Conservation (phyloP, 176 grass and related monocot species). For the Oryza meridionalis region DNA sequence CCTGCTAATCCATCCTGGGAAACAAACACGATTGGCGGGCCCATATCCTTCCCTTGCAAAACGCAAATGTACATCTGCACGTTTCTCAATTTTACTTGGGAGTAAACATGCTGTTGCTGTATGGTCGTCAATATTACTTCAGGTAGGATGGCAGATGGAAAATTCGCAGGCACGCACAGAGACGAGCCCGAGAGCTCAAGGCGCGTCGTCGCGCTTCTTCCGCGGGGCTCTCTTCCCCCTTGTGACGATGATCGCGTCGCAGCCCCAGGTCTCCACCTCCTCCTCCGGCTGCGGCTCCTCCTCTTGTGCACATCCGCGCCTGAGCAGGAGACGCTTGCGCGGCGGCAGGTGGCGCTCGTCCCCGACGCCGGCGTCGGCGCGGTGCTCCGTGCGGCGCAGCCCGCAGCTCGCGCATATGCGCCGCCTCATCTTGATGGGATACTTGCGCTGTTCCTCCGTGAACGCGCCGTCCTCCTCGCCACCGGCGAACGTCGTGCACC, state of each 20-base stretch:
- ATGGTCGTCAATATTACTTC: too few relatives aligned
- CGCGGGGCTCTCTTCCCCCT: conserved; percentile 13
- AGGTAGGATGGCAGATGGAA: too few relatives aligned
- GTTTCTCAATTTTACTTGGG: too few relatives aligned
- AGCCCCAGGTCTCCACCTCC: conserved; percentile 10
- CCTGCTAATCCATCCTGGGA: background rate
- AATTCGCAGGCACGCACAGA: too few relatives aligned
- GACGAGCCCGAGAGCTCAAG: too few relatives aligned
- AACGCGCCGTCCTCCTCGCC: background rate
- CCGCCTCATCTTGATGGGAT: conserved; percentile 27
- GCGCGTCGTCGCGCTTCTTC: conserved; percentile 3
- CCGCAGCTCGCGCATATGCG: conserved; percentile 20
- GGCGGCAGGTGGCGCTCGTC: conserved; percentile 33
- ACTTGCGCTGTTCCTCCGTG: conserved; percentile 8
- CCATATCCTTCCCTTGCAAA: too few relatives aligned
- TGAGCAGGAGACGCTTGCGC: conserved; percentile 34
- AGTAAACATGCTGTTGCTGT: too few relatives aligned
- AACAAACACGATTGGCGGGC: too few relatives aligned
- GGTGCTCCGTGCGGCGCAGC: conserved; percentile 10
- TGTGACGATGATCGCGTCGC: background rate
- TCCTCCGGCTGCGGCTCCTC: background rate
- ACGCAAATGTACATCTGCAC: too few relatives aligned
- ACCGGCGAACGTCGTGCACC: background rate
- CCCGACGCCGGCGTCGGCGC: background rate
- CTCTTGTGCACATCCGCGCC: background rate